Base-by-base conservation (phyloP, 768 basidiomycete species). In the Harrya chromipes region DNA sequence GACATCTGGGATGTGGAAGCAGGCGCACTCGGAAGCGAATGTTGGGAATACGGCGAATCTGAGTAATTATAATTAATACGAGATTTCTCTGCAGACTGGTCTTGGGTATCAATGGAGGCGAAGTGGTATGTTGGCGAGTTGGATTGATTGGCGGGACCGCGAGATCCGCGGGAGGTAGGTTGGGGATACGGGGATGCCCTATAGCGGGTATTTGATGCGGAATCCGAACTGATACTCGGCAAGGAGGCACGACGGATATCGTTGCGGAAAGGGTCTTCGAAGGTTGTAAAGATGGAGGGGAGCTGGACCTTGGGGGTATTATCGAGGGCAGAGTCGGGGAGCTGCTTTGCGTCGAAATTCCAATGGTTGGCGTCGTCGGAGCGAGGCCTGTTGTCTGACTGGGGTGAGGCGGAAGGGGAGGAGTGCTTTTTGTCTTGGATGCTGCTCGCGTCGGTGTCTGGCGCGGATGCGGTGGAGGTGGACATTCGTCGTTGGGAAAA, bases 401-500 rank as follows among this genome's bases (percentile, higher is more conserved):
- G 74, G 4, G 76, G 82, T 38, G 60, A 69, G 17, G 50, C 51
- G 3, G 79, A 79, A 42, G 85, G 81, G 1, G 83, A 81, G 26
- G 75, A 64, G 4, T 74, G 68, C 50, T 79, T 82, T 63, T 84
- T 87, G 59, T 86, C 84, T 9, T 71, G 73, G 43, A 76, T 70
- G 64, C 74, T 78, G 70, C 75, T 78, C 2, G 63, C 33, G 69
- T 89, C 86, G 3, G 69, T 73, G 70, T 86, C 85, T 34, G 83
- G 76, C 14, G 77, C 75, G 14, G 87, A 87, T 50, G 81, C 76
- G 43, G 82, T 83, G 55, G 84, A 87, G 65, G 79, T 77, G 68
- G 88, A 89, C 88, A 90, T 89, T 63, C 87, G 84, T 62, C 87
- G 78, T 49, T 55, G 55, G 52, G 61, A 27, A 40, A 85, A 82